Conservation (phyloP, 176 grass and related monocot genomes). For the Chloris gayana region DNA sequence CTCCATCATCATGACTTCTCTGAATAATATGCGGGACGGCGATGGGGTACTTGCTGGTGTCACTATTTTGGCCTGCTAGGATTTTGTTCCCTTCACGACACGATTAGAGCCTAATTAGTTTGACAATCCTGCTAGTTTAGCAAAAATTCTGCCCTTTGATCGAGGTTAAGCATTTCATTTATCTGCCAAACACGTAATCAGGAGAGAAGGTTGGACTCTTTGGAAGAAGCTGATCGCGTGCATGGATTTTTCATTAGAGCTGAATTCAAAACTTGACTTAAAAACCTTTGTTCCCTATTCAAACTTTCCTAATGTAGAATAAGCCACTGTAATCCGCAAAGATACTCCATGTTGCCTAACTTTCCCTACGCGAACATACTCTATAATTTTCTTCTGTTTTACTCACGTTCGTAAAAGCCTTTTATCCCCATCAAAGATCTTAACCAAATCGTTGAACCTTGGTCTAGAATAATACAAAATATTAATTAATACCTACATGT, state of each 20-base stretch:
- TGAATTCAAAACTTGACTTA: background rate
- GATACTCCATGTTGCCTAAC: too few relatives aligned
- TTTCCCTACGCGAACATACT: too few relatives aligned
- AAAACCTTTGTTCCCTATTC: background rate
- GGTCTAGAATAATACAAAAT: background rate
- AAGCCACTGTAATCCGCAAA: too few relatives aligned
- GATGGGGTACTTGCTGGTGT: background rate
- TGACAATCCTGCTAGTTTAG: background rate
- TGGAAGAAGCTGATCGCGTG: background rate
- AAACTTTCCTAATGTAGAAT: background rate
- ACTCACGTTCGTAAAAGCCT: background rate
- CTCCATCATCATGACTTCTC: constrained; percentile 6
- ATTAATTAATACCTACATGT: background rate
- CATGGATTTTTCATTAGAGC: background rate
- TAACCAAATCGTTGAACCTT: background rate
- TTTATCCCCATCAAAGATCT: background rate
- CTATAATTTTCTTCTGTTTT: background rate
- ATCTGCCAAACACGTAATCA: background rate
- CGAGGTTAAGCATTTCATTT: constrained; percentile 5
- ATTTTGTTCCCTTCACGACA: background rate
- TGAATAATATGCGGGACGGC: background rate
- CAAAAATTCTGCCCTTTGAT: background rate
- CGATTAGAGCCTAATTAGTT: constrained; percentile 19
- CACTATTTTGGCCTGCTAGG: background rate
- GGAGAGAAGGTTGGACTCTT: background rate